Evolutionary conservation across 306 rosid genomes (phyloP).

Genomic region (Vigna trinervia): DNA sequence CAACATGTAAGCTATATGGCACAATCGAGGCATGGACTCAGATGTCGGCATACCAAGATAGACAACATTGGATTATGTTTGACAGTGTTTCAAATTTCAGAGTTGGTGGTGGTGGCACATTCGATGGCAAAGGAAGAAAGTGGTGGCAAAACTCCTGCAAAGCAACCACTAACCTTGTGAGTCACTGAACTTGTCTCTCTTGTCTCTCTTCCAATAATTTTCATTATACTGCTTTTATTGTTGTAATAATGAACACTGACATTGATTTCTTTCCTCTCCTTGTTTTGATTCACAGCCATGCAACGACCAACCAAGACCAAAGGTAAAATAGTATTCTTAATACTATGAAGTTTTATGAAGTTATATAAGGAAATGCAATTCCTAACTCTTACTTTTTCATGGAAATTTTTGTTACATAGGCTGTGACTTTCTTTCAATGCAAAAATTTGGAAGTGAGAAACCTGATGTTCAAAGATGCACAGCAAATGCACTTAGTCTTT

Average conservation of each 20-base stretch:
- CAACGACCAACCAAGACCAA: constrained; percentile 73
- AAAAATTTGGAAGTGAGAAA: constrained; percentile 56
- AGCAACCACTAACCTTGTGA: constrained; percentile 57
- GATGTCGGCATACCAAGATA: constrained; percentile 57
- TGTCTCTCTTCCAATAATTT: background rate
- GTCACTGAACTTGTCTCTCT: constrained; percentile 4
- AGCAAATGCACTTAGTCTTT: constrained; percentile 72
- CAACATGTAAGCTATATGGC: constrained; percentile 61
- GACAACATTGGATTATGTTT: constrained; percentile 66
- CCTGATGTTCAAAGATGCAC: constrained; percentile 64
- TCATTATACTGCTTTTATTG: background rate
- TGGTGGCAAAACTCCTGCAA: constrained; percentile 94
- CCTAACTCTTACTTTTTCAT: constrained; percentile 26
- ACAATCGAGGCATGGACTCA: constrained; percentile 69
- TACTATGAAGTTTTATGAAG: background rate
- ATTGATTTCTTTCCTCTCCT: background rate
- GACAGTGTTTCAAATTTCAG: constrained; percentile 51
- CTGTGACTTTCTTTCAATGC: constrained; percentile 72
- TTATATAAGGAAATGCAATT: background rate
- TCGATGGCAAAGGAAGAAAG: constrained; percentile 77
- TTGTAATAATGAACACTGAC: constrained; percentile 7
- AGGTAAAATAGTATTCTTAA: constrained; percentile 55
- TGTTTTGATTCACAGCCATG: constrained; percentile 65
- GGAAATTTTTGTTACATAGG: constrained; percentile 50
- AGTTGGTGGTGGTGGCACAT: constrained; percentile 76